Conservation (phyloP, 2,329 filamentous ascomycete species). For the Phialemonium atrogriseum region DNA sequence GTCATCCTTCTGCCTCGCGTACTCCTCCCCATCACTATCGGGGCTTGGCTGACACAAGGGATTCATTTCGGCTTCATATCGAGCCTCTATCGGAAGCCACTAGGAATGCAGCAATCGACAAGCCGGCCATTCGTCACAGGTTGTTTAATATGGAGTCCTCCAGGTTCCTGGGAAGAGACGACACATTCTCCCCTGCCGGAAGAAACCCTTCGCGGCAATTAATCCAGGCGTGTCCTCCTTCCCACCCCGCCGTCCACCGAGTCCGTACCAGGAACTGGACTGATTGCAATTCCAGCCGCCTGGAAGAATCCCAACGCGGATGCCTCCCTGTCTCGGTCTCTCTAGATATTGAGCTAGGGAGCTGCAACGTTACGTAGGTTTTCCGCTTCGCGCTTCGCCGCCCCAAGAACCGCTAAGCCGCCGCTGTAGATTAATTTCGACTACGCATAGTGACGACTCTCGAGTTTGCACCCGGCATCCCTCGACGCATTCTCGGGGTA, state of each 20-base stretch:
- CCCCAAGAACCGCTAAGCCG: too few species aligned
- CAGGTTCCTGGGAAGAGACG: constrained; percentile 14
- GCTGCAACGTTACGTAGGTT: constrained; percentile 17
- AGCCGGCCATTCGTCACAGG: constrained; percentile 8
- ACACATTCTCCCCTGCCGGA: constrained; percentile 1
- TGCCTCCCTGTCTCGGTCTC: constrained; percentile 10
- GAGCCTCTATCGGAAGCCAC: constrained; percentile 8
- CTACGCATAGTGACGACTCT: too few species aligned
- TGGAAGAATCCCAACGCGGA: constrained; percentile 8
- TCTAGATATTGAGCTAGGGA: too few species aligned
- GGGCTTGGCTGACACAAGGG: constrained; percentile 10
- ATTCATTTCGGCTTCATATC: constrained; percentile 15
- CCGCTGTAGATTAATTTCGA: too few species aligned
- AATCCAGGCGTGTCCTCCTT: constrained; percentile 10
- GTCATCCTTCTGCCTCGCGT: constrained; percentile 7
- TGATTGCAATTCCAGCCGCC: constrained; percentile 10
- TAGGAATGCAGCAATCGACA: constrained; percentile 1
- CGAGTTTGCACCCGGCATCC: too few species aligned
- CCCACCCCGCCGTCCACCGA: constrained; percentile 3
- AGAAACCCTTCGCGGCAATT: constrained; percentile 8
- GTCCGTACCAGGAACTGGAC: constrained; percentile 13
- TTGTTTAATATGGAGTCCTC: constrained; percentile 12
- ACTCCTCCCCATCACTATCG: constrained; percentile 11
- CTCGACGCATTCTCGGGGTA: too few species aligned
- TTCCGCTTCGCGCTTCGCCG: too few species aligned